Conservation (phyloP, 192 early-diverging fungal species). For the Entomortierella chlamydospora region DNA sequence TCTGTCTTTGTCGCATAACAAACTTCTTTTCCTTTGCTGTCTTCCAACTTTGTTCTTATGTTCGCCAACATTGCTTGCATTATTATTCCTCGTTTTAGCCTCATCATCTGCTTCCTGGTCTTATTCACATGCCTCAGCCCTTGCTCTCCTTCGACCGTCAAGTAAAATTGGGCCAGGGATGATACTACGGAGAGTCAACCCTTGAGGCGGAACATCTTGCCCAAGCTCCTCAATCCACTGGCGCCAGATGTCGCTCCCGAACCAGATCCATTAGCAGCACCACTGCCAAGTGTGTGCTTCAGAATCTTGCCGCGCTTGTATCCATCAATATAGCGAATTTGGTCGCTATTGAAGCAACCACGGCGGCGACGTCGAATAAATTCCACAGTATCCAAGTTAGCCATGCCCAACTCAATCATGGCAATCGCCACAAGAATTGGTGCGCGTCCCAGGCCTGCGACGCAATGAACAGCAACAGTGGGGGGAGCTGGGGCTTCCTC, state of each 20-base stretch:
- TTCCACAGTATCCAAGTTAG: conserved; percentile 80
- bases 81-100: background rate
- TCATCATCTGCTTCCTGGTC: background rate
- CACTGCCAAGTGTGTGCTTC: conserved; percentile 42
- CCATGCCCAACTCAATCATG: conserved; percentile 83
- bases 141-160: no score
- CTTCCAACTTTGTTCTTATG: background rate
- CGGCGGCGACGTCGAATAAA: conserved; percentile 78
- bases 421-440: conserved; percentile 90
- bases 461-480: conserved; percentile 80
- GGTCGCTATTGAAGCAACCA: conserved; percentile 85
- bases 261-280: conserved; percentile 10
- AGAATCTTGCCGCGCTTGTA: conserved; percentile 57
- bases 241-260: conserved; percentile 10
- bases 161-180: background rate
- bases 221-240: conserved; percentile 43
- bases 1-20: no score
- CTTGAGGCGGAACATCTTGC: conserved; percentile 57
- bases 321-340: conserved; percentile 74
- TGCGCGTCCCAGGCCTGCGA: conserved; percentile 85
- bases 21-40: no score
- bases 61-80: background rate
- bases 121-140: background rate
- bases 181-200: conserved; percentile 46
- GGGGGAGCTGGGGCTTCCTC: conserved; percentile 36